phyloP scores from a whole-genome alignment of 2,329 filamentous ascomycete genomes.

The Microsporum canis region DNA sequence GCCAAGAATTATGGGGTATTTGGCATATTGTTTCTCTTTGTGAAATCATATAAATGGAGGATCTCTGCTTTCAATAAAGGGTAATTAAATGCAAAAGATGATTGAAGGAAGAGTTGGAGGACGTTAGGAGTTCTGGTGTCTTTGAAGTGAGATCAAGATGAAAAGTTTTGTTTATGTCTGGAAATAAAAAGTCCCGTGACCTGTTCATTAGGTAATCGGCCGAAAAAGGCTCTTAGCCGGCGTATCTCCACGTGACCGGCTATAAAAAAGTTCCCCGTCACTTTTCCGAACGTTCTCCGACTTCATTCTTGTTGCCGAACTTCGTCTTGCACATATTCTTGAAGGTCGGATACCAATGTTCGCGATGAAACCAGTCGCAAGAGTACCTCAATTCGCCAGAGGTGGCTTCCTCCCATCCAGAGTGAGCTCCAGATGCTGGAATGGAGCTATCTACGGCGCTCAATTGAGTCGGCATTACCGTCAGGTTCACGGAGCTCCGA shows the following conservation, averaged over 20 bases:
- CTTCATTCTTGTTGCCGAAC: not conserved
- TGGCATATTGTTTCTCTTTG: not conserved
- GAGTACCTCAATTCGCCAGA: not conserved
- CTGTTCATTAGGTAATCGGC: slow-evolving; percentile 2
- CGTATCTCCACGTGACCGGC: not conserved
- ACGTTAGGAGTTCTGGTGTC: not conserved
- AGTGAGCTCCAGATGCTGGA: not conserved
- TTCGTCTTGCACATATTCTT: not conserved
- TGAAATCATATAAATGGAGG: not conserved
- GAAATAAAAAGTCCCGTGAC: not conserved
- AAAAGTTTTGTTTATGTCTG: not conserved
- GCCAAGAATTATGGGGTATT: not conserved
- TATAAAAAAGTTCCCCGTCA: not conserved
- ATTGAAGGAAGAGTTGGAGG: not conserved
- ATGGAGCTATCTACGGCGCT: not conserved
- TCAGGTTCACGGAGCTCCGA: slow-evolving; percentile 11
- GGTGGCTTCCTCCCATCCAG: not conserved
- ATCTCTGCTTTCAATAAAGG: not conserved
- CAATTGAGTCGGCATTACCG: not conserved
- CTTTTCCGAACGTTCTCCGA: not conserved
- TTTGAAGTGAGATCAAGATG: not conserved
- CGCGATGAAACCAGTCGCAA: not conserved
- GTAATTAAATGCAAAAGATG: not conserved
- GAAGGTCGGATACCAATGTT: not conserved
- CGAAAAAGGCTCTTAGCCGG: not conserved